phyloP scores from a whole-genome alignment of 2,329 filamentous ascomycete genomes.

The Exophiala aquamarina region DNA sequence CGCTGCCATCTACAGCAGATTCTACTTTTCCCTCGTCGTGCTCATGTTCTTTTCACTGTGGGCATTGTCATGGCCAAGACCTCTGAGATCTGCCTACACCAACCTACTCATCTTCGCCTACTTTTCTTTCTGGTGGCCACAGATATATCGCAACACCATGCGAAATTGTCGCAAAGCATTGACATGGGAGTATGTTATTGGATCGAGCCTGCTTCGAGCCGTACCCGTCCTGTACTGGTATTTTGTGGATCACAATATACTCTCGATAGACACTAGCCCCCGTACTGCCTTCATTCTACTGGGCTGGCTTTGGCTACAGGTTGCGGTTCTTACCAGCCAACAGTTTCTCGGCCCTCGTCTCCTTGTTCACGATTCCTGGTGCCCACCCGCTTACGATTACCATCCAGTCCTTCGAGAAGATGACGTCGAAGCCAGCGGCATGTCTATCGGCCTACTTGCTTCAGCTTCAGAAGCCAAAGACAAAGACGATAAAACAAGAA shows the following conservation, averaged over 20 bases:
- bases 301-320: conserved; percentile 85
- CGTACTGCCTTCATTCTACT: conserved; percentile 63
- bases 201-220: conserved; percentile 76
- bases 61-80: conserved; percentile 56
- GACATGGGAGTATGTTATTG: conserved; percentile 86
- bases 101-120: conserved; percentile 70
- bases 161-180: conserved; percentile 90
- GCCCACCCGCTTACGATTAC: conserved; percentile 77
- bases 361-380: conserved; percentile 70
- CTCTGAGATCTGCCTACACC: conserved; percentile 54
- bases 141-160: conserved; percentile 85
- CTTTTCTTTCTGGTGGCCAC: conserved; percentile 87
- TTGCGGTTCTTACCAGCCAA: conserved; percentile 75
- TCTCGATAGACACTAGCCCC: conserved; percentile 71
- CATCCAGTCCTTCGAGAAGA: conserved; percentile 80
- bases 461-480: conserved; percentile 40
- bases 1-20: conserved; percentile 60
- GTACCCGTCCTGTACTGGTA: conserved; percentile 86
- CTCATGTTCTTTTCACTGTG: conserved; percentile 61
- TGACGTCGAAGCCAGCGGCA: conserved; percentile 71
- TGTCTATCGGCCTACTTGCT: conserved; percentile 70
- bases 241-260: conserved; percentile 71
- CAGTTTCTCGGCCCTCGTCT: conserved; percentile 86
- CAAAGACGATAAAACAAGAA: conserved; percentile 49
- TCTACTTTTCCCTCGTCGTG: conserved; percentile 60